Base-by-base conservation (phyloP, 2,329 filamentous ascomycete species). In the Ophiocordyceps sinensis region DNA sequence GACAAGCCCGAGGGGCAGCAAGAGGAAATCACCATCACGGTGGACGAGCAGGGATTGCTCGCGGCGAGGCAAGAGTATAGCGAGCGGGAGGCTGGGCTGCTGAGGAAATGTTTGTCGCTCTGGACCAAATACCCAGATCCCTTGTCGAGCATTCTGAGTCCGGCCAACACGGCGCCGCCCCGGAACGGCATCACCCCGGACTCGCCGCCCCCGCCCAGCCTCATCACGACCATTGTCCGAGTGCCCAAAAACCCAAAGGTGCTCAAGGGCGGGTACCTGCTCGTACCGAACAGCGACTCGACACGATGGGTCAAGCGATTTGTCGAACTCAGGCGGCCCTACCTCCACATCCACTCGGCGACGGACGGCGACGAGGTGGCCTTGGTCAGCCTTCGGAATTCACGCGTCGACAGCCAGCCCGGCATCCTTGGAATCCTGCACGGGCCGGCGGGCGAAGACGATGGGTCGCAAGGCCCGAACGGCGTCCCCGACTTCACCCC, bases 281-380 rank as follows among this genome's bases (percentile, higher is more conserved):
- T 96, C 36, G 84, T 85, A 3, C 87, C 87, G 1, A 87, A 87
- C 54, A 80, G 79, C 42, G 81, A 85, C 41, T 85, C 80, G 30
- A 83, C 79, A 19, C 77, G 82, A 45, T 98, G 91, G 91, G 75
- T 91, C 26, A 85, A 88, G 51, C 80, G 89, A 35, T 96, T 94
- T 55, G 85, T 95, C 39, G 91, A 98, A 62, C 73, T 98, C 26
- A 77, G 91, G 28, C 75, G 83, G 40, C 91, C 91, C 0, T 98
- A 96, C 57, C 70, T 98, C 41, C 87, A 96, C 59, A 76, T 98
- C 30, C 85, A 96, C 62, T 83, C 77, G 21, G 79, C 82, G 0
- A 77, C 80, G 0, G 84, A 93, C 34, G 88, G 89, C 15, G 91
- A 96, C 51, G 89, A 95, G 60, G 73, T 95, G 37, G 85, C 82